Conservation (phyloP, 257 asterid species). For the Ophiorrhiza pumila region DNA sequence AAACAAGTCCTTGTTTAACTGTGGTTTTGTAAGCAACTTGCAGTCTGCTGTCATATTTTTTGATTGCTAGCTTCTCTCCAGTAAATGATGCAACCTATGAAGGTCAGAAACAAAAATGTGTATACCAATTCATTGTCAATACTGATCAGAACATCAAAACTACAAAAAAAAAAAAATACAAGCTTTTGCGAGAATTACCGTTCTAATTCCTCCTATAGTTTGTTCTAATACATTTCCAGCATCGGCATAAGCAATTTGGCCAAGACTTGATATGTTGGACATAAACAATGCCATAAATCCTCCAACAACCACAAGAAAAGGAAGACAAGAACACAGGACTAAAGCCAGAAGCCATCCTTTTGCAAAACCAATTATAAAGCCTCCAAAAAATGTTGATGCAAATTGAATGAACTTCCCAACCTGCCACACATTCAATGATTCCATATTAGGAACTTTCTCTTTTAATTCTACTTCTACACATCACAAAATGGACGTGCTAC, state of each 20-base stretch:
- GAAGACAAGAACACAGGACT: constrained; percentile 45
- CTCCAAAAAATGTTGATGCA: constrained; percentile 53
- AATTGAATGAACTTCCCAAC: constrained; percentile 60
- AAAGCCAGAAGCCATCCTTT: constrained; percentile 61
- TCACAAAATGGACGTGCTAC: not conserved
- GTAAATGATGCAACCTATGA: constrained; percentile 64
- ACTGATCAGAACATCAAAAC: not conserved
- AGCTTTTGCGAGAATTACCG: constrained; percentile 34
- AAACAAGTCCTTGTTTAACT: constrained; percentile 49
- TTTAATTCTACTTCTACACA: not conserved
- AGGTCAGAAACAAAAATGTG: not conserved
- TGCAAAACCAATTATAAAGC: constrained; percentile 49
- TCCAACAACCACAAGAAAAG: constrained; percentile 35
- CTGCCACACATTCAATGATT: constrained; percentile 24
- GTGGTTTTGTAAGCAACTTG: constrained; percentile 37
- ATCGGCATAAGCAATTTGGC: constrained; percentile 67
- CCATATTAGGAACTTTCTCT: not conserved
- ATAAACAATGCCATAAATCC: constrained; percentile 41
- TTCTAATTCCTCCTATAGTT: constrained; percentile 70
- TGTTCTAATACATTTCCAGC: constrained; percentile 77
- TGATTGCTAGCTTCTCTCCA: constrained; percentile 52
- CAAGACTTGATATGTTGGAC: constrained; percentile 48
- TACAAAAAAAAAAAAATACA: no score
- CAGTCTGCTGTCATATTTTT: constrained; percentile 44
- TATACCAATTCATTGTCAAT: not conserved